Evolutionary conservation across 2,329 filamentous ascomycete species (phyloP).

Genomic region (Penicillium sp.): DNA sequence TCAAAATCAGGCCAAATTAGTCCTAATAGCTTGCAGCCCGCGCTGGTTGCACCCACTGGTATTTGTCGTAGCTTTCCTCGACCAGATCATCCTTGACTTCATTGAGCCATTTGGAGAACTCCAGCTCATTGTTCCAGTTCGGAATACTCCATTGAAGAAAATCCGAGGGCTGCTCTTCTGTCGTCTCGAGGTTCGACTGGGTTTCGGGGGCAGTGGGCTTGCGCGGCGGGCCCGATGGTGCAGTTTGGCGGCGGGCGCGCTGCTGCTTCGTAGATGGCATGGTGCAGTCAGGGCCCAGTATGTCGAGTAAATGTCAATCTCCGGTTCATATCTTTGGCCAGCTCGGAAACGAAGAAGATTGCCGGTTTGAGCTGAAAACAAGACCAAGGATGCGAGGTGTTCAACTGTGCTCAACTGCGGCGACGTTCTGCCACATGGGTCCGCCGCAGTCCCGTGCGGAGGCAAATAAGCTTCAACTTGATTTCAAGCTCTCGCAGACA

Average conservation of each 20-base stretch:
- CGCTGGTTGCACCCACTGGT: conserved; percentile 54
- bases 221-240: conserved; percentile 31
- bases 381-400: conserved; percentile 14
- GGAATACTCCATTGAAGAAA: conserved; percentile 9
- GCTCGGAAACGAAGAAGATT: conserved; percentile 1
- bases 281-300: conserved; percentile 11
- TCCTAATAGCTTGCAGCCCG: conserved; percentile 6
- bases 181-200: conserved; percentile 12
- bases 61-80: conserved; percentile 77
- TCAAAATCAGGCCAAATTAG: conserved; percentile 7
- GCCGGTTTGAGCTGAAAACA: conserved; percentile 1
- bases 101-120: conserved; percentile 55
- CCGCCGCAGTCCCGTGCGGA: conserved; percentile 29
- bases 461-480: conserved; percentile 18
- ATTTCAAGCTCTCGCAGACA: too few species aligned
- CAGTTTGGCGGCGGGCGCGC: conserved; percentile 36
- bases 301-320: neutral
- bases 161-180: conserved; percentile 7
- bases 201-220: conserved; percentile 24
- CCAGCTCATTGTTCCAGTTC: conserved; percentile 47
- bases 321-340: conserved; percentile 9
- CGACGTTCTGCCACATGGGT: conserved; percentile 32
- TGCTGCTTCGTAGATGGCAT: conserved; percentile 28
- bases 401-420: conserved; percentile 20
- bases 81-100: conserved; percentile 62